Conservation (phyloP, 2,329 filamentous ascomycete genomes). For the Trichophyton schoenleinii region DNA sequence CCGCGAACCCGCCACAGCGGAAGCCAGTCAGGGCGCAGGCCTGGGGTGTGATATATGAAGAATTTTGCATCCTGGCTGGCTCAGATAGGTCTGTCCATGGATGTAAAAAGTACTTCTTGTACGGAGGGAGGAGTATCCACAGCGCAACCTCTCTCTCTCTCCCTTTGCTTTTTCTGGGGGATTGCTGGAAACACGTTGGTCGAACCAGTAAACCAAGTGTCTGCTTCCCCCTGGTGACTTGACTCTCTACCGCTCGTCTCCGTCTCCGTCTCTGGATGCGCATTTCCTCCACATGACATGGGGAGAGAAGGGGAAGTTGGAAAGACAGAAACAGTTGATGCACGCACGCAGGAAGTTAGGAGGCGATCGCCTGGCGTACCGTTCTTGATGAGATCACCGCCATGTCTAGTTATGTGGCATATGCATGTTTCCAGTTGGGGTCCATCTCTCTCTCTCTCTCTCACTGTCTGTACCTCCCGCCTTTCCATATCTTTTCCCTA, state of each 20-base stretch:
- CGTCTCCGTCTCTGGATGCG: neutral
- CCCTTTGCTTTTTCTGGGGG: neutral
- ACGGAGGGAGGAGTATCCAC: neutral
- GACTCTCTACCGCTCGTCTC: too few relatives aligned
- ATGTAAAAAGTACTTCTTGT: neutral
- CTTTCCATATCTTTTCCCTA: neutral
- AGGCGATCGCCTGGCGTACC: constrained; percentile 1
- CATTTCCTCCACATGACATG: neutral
- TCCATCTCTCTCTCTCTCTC: neutral
- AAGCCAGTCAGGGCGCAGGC: constrained; percentile 10
- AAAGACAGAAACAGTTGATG: neutral
- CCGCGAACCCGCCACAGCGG: constrained; percentile 9
- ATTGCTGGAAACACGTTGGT: neutral
- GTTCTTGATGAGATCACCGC: neutral
- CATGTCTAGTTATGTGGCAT: neutral
- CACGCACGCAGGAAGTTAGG: neutral
- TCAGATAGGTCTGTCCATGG: neutral
- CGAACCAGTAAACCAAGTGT: neutral
- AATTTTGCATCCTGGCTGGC: neutral
- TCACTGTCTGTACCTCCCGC: too few relatives aligned
- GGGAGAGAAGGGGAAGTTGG: neutral
- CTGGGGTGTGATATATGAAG: constrained; percentile 3
- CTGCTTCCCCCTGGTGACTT: too few relatives aligned
- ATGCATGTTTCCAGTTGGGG: constrained; percentile 1
- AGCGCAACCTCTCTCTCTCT: neutral